Evolutionary conservation across 2,329 filamentous ascomycete species (phyloP), one percentile per base, ranked within the genome.

Genomic region (Pleomassaria siparia): DNA sequence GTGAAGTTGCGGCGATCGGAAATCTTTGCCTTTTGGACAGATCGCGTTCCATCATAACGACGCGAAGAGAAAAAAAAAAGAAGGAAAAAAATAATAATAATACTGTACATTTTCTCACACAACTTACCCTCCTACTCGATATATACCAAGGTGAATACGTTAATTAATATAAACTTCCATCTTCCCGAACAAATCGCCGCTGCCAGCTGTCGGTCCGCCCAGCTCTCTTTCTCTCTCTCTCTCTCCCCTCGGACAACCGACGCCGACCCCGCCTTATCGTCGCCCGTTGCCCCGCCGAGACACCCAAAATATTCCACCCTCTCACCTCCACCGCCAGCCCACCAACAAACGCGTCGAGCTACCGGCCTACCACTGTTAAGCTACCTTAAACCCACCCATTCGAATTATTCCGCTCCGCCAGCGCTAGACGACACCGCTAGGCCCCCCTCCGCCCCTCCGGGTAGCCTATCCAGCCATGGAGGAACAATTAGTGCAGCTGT

Each of bases 401-500:
- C 44, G 6, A 10, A 3, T 24, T 15, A 29, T 26, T 40, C 37
- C 43, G 37, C 60, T 58, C 60, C 62, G 56, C 54, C 51, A 52
- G 55, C 59, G 56, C 62, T 62, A 62, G 62, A 60, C 56, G 53
- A 50, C 57, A 51, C 51, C 56, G 60, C 56, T 60, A 60, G 57
- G 52, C 51, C 44, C n/a, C 32, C 35, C 49, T 15, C 21, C 40
- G 25, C 40, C 22, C 35, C 18, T 4, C 16, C 16, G n/a, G n/a
- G n/a, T n/a, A n/a, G n/a, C n/a, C n/a, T n/a, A 20, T 25, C 22
- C 35, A 21, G 74, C 66, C 63, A 96, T 96, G 91, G 91, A 96
- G 81, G 87, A 95, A 75, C 86, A 95, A 78, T 84, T 99, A 72
- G 85, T 94, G 62, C 85, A 86, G 72, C 82, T 97, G 70, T 85